Evolutionary conservation across 768 basidiomycete genomes (phyloP), one percentile per base, ranked within the genome.

Genomic region (Clathrus columnatus): DNA sequence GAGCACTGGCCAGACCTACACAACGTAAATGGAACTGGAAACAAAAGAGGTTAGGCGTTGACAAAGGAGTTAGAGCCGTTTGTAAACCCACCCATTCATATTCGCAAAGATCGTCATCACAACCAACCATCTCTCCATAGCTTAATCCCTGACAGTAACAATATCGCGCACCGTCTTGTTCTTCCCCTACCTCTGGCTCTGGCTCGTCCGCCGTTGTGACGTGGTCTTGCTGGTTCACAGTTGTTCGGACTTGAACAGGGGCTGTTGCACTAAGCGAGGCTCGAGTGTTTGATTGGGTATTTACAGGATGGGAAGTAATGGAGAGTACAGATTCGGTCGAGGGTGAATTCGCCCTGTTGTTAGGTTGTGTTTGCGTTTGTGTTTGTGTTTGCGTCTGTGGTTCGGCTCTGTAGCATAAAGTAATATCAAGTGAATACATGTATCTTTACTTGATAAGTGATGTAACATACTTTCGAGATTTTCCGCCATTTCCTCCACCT

Each of bases 81-180:
- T 52, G 54, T 46, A 61, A 6, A 84, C 88, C 66, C 61, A 94
- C 92, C 92, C 92, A 96, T 85, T 94, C 91, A 56, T 76, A 75
- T 62, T 84, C 82, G 70, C 92, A 95, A 45, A 76, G 74, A 17
- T 74, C 72, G 62, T 84, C 88, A 67, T 96, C 92, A 67, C 92
- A 96, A 21, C 84, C 92, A 62, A 96, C 89, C 92, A 96, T 95
- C 72, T 93, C 87, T 32, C 93, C 93, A 62, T 85, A 93, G 64
- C 89, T 91, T 57, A 83, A 77, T 17, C 85, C 74, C 61, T 88
- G 76, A 68, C 93, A 97, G 73, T 84, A 77, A 70, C 93, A 97
- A 65, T 97, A 95, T 14, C 78, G 76, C 62, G 75, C 80, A 51
- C 78, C 73, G 17, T 71, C 75, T 47, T 76, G 78, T 4, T 77